These are phyloP conservation scores for Stachybotrys chartarum DNA, from an alignment of 2,329 filamentous ascomycete genomes.

Conservation along the genomic window DNA sequence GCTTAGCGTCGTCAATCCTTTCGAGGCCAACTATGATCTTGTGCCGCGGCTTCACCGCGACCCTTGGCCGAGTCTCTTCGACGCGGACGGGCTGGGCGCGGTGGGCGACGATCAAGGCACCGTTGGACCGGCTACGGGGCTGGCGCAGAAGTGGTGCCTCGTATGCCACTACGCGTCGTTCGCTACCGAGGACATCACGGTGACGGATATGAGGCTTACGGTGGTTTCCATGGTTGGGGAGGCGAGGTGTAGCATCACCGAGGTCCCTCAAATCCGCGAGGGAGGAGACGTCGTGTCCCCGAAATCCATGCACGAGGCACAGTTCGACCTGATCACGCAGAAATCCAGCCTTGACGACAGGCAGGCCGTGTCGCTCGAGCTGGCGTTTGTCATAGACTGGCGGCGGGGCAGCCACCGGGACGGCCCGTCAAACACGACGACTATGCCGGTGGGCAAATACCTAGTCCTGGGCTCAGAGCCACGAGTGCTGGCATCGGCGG, in stretches of 20 bases:
- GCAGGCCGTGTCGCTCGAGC: slow-evolving; percentile 64
- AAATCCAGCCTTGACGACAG: slow-evolving; percentile 79
- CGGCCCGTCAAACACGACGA: slow-evolving; percentile 49
- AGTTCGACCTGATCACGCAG: slow-evolving; percentile 67
- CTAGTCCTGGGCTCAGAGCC: slow-evolving; percentile 78
- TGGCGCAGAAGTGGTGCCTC: slow-evolving; percentile 77
- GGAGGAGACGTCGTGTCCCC: slow-evolving; percentile 48
- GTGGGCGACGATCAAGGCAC: slow-evolving; percentile 21
- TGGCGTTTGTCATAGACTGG: slow-evolving; percentile 74
- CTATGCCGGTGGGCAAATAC: slow-evolving; percentile 71
- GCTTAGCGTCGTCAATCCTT: slow-evolving; percentile 71
- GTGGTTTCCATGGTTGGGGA: slow-evolving; percentile 55
- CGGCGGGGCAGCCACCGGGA: slow-evolving; percentile 40
- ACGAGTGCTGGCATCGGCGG: slow-evolving; percentile 62
- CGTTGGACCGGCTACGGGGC: slow-evolving; percentile 39
- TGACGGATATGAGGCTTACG: slow-evolving; percentile 56
- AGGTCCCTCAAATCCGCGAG: slow-evolving; percentile 28
- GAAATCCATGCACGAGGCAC: slow-evolving; percentile 62
- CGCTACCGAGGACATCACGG: slow-evolving; percentile 60
- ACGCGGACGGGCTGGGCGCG: slow-evolving; percentile 39
- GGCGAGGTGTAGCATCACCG: slow-evolving; percentile 47
- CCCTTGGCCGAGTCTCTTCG: slow-evolving; percentile 84
- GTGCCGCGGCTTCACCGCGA: slow-evolving; percentile 69
- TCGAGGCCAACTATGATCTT: slow-evolving; percentile 88
- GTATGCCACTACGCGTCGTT: slow-evolving; percentile 70